These are phyloP conservation scores for Cutaneotrichosporon dermatis DNA, from an alignment of 1,284 basidiomycete species.

Conservation along the genomic window DNA sequence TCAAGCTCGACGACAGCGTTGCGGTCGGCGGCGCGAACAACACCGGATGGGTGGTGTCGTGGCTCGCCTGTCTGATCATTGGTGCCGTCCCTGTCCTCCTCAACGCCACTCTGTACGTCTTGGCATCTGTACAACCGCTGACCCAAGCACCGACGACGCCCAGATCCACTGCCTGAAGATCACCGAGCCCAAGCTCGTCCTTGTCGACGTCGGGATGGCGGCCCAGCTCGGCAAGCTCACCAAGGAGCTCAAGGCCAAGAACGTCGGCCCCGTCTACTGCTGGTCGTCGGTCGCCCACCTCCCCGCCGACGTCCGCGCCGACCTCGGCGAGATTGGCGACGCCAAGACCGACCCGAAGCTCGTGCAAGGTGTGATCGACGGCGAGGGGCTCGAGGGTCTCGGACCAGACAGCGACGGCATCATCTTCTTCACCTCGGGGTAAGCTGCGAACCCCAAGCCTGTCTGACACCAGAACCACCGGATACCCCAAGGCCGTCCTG, in stretches of 20 bases:
- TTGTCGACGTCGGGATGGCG: constrained; percentile 32
- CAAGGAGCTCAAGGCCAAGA: not conserved
- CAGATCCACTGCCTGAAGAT: constrained; percentile 31
- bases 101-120: constrained; percentile 40
- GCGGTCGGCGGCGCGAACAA: constrained; percentile 36
- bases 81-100: constrained; percentile 37
- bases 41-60: constrained; percentile 14
- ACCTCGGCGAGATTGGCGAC: not conserved
- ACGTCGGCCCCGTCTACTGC: constrained; percentile 4
- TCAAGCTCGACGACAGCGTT: constrained; percentile 28
- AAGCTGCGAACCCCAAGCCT: not conserved
- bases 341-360: not conserved
- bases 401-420: constrained; percentile 40
- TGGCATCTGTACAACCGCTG: not conserved
- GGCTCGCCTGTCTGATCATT: constrained; percentile 34
- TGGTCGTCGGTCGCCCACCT: constrained; percentile 6
- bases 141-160: constrained; percentile 12
- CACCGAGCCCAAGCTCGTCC: constrained; percentile 27
- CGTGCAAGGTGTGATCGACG: constrained; percentile 6
- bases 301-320: not conserved
- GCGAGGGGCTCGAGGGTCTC: constrained; percentile 21
- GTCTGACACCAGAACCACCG: constrained; percentile 19
- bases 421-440: constrained; percentile 39
- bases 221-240: constrained; percentile 20
- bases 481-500: constrained; percentile 38